These are phyloP conservation scores for Asclepias syriaca DNA, from an alignment of 257 asterid genomes.

Conservation along the genomic window DNA sequence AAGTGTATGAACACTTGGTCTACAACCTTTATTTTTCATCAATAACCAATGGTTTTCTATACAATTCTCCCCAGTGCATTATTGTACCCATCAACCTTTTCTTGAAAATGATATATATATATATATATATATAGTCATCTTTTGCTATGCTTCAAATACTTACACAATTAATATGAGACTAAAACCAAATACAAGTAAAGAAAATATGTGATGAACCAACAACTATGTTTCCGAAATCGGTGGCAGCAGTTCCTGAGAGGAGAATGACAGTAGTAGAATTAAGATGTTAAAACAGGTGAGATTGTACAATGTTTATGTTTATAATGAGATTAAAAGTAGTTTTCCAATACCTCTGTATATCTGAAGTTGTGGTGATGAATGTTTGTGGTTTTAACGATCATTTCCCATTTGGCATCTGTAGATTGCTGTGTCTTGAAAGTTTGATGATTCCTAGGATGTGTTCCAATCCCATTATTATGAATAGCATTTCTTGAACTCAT, in stretches of 20 bases:
- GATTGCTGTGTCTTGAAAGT: constrained; percentile 29
- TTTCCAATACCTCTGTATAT: constrained; percentile 46
- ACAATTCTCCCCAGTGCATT: neutral
- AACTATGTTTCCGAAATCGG: constrained; percentile 48
- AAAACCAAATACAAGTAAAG: neutral
- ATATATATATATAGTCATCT: neutral
- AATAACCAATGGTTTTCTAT: neutral
- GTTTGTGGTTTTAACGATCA: constrained; percentile 50
- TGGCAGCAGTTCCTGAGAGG: constrained; percentile 40
- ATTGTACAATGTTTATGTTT: neutral
- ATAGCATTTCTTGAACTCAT: constrained; percentile 36
- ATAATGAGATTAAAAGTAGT: neutral
- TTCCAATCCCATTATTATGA: constrained; percentile 21
- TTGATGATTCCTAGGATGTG: constrained; percentile 24
- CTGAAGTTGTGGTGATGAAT: constrained; percentile 39
- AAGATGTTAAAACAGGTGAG: constrained; percentile 4
- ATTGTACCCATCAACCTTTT: neutral
- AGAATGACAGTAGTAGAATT: constrained; percentile 9
- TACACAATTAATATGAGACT: neutral
- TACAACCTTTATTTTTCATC: constrained; percentile 1
- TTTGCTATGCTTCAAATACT: constrained; percentile 4
- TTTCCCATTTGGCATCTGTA: constrained; percentile 54
- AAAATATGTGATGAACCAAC: constrained; percentile 4
- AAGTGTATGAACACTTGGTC: constrained; percentile 2
- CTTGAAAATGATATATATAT: neutral